These are phyloP conservation scores for Malus hybrid DNA, from an alignment of 331 rosid genomes.

Conservation along the genomic window DNA sequence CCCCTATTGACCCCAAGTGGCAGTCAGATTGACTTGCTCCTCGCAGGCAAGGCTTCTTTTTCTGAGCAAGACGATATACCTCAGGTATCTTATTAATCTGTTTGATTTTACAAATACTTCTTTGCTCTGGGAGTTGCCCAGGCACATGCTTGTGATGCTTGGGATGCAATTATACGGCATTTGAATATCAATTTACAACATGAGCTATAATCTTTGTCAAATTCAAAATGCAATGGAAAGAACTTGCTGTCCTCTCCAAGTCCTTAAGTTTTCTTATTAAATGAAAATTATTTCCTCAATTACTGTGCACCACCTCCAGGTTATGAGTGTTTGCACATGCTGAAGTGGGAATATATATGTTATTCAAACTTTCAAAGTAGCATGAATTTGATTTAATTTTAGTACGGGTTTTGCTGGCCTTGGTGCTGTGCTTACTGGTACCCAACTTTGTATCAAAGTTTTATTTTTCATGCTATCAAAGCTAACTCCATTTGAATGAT, in stretches of 20 bases:
- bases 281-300: not conserved
- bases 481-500: constrained; percentile 7
- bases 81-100: constrained; percentile 50
- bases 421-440: too few species aligned
- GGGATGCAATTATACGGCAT: not conserved
- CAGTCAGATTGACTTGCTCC: constrained; percentile 86
- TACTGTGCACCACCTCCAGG: not conserved
- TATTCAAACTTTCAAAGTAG: not conserved
- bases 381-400: not conserved
- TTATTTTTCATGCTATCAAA: constrained; percentile 5
- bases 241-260: not conserved
- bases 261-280: not conserved
- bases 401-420: not conserved
- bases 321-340: not conserved
- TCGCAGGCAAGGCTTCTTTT: constrained; percentile 91
- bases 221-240: not conserved
- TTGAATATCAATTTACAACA: not conserved
- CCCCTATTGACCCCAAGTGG: constrained; percentile 92
- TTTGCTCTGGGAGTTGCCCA: not conserved
- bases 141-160: not conserved
- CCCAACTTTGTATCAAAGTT: not conserved
- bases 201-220: not conserved
- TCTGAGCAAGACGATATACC: constrained; percentile 89
- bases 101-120: not conserved
- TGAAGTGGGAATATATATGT: not conserved